Base-by-base conservation (phyloP, 371 early-diverging fungal species). In the Batrachochytrium dendrobatidis region DNA sequence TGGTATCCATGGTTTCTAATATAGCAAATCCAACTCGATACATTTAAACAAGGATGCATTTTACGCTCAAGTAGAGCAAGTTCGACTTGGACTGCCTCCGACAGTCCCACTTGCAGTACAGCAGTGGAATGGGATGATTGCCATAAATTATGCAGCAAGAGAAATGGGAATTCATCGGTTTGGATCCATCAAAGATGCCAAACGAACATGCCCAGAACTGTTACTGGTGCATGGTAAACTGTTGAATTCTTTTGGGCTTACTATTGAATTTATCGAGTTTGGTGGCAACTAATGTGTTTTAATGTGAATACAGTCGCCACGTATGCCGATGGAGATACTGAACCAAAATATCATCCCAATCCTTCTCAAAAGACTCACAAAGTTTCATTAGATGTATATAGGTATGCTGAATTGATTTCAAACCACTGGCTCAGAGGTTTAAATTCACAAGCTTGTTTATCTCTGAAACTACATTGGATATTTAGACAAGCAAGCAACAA, bases 91-190 rank as follows among this genome's bases (percentile, higher is more conserved):
- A 10, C 59, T 92, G 24, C 64, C 87, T 8, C 61, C 79, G 0
- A 83, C 83, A 48, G 61, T 72, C 8, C 95, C 95, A 5, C 62
- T 89, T 3, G 91, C 86, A 1, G 91, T 66, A 4, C 91, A 89
- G 65, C 95, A 96, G 69, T 96, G 96, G 96, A 73, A 86, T 29
- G 81, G 81, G 3, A 71, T 95, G 26, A 82, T 93, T 46, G 94
- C 94, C 18, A 91, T 92, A 66, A 86, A 81, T 64, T 83, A 83
- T 50, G 64, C 82, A 6, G 86, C 86, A 1, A 61, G 83, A n/a
- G 71, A 64, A 29, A 46, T 32, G n/a, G 85, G 86, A 1, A 67
- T 86, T 49, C 75, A 68, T 50, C 62, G 82, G 50, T 56, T 10
- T 31, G 53, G 29, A 49, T 10, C 18, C 44, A 53, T 25, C 56